Base-by-base conservation (phyloP, 1,284 basidiomycete species). In the Fomitopsis betulina region DNA sequence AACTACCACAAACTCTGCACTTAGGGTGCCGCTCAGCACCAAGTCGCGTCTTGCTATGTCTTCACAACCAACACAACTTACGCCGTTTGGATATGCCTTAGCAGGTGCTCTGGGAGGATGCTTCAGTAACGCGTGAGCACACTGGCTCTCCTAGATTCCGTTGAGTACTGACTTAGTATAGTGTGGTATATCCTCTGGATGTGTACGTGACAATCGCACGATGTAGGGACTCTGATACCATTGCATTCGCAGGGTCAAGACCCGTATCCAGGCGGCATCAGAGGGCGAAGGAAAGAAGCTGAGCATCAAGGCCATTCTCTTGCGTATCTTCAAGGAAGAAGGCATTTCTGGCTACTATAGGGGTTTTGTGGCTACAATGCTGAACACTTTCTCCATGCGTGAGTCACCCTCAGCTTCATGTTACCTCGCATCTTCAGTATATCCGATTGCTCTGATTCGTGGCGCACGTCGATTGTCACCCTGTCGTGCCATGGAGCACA, bases 331-430 rank as follows among this genome's bases (percentile, higher is more conserved):
- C 68, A 82, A 82, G 63, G 85, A 86, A 61, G 93, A 97, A 64
- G 95, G 95, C 0, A 65, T 96, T 55, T 60, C 71, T 6, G 96
- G 94, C 0, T 87, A 90, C 69, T 99, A 98, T 77, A 86, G 89
- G 60, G 97, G 97, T 5, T 99, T 98, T 70, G 82, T 86, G 39
- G 97, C 97, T n/a, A 98, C 91, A 59, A 98, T 99, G 96, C 79
- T 98, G 66, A 98, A 98, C 74, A 96, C 94, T 0, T 99, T 99
- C 73, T 95, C 92, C 47, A 91, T 89, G 87, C 91, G 95, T 96
- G 65, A 69, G 94, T 85, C 19, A 12, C 59, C 30, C 25, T 12
- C 37, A 12, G 19, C 19, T 27, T 49, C 5, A 33, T 13, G 4
- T 3, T 32, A 3, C 2, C 23, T 17, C 10, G 15, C 40, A n/a